phyloP scores from a whole-genome alignment of 2,329 filamentous ascomycete species.

The Uncinocarpus reesii region DNA sequence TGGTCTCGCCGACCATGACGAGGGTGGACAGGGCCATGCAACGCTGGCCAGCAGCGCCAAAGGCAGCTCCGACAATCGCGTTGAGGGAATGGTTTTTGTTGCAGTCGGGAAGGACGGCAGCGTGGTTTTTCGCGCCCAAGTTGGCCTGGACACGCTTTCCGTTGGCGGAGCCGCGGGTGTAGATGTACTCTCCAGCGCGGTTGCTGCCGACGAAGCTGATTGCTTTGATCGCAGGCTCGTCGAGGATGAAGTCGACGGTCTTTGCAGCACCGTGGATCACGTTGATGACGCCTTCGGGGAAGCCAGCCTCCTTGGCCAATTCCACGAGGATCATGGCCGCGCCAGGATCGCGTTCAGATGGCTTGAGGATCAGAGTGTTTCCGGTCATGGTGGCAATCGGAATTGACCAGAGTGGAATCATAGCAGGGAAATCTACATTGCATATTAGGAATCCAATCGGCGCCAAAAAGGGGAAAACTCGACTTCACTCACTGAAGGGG shows the following conservation, averaged over 20 bases:
- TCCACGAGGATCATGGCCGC: conserved; percentile 58
- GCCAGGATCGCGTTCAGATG: conserved; percentile 55
- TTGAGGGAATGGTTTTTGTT: conserved; percentile 60
- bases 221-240: conserved; percentile 58
- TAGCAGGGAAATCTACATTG: conserved; percentile 52
- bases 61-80: conserved; percentile 56
- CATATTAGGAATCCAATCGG: background rate
- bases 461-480: background rate
- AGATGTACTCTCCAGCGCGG: conserved; percentile 60
- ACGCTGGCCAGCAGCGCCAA: conserved; percentile 58
- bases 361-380: conserved; percentile 56
- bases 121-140: conserved; percentile 61
- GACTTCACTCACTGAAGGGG: conserved; percentile 19
- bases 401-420: conserved; percentile 60
- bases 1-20: conserved; percentile 55
- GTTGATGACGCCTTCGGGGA: conserved; percentile 56
- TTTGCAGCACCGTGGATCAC: conserved; percentile 55
- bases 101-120: conserved; percentile 55
- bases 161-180: conserved; percentile 55
- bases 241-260: conserved; percentile 59
- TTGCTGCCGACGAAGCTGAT: conserved; percentile 60
- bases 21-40: conserved; percentile 60
- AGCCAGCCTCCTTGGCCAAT: conserved; percentile 53
- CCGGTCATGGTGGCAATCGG: conserved; percentile 55
- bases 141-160: conserved; percentile 62